Conservation (phyloP, 371 early-diverging fungal genomes). For the Mortierella sp. region DNA sequence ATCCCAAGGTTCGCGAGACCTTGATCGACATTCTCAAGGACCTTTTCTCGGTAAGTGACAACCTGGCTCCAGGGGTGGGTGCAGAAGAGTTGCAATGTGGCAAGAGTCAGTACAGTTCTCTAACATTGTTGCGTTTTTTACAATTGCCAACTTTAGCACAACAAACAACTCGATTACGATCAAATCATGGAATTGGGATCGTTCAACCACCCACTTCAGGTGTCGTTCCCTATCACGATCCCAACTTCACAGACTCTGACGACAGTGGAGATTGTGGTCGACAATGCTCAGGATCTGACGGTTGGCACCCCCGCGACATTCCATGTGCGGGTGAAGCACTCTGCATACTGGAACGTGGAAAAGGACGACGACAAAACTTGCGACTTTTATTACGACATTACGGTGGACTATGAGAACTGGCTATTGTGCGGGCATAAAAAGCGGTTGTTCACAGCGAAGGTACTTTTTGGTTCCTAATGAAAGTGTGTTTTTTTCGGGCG, state of each 20-base stretch:
- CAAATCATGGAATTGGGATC: constrained; percentile 35
- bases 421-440: constrained; percentile 76
- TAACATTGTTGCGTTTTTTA: not conserved
- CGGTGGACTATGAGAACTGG: constrained; percentile 80
- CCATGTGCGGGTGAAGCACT: constrained; percentile 67
- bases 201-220: constrained; percentile 35
- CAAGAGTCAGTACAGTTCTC: not conserved
- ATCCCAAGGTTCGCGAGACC: constrained; percentile 56
- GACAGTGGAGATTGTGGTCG: constrained; percentile 70
- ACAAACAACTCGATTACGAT: constrained; percentile 48
- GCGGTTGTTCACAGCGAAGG: constrained; percentile 72
- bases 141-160: constrained; percentile 15
- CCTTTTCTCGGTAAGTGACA: constrained; percentile 38
- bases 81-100: not conserved
- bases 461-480: constrained; percentile 18
- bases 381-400: constrained; percentile 75
- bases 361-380: constrained; percentile 51
- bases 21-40: constrained; percentile 45
- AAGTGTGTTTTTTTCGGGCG: not conserved
- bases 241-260: constrained; percentile 61
- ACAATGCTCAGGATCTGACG: constrained; percentile 60
- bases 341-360: constrained; percentile 67
- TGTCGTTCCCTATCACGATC: constrained; percentile 65
- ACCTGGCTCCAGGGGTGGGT: too few relatives aligned
- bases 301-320: constrained; percentile 73